Evolutionary conservation across 768 basidiomycete species (phyloP), one percentile per base, ranked within the genome.

Genomic region (Leccinum barrowsii): DNA sequence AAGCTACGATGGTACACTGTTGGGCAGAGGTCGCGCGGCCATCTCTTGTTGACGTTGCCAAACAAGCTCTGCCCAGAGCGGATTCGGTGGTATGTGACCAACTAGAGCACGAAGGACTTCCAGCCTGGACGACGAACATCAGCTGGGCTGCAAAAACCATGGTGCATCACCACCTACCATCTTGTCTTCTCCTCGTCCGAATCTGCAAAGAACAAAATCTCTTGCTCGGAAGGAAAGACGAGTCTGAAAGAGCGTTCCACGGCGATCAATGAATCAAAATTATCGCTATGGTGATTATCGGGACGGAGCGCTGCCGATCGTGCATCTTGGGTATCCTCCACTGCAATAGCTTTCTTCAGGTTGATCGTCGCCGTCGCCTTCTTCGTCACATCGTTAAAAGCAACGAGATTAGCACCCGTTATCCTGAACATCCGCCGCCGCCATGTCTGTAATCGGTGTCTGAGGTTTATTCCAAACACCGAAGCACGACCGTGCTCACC

Each of bases 351-450:
- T 70, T 93, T 89, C 73, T 89, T 89, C 44, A 97, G 77, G 70
- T 94, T 91, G 62, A 96, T 95, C n/a, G 90, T 92, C 4, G 90
- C 85, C 0, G 86, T 94, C 2, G 89, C 86, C 62, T 86, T 90
- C 79, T 92, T 94, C 26, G 94, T 97, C 8, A 96, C 86, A 67
- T 95, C 92, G 67, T 93, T 97, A 75, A 90, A 94, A 1, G 94
- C 92, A 46, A 97, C 80, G 30, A 97, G 77, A 67, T 85, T 93
- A 7, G 90, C 83, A 7, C 94, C 94, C 57, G 92, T 89, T 17
- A 97, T 81, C 34, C 92, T 85, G 52, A 96, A 80, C 61, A 85
- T 87, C 56, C 94, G 84, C 52, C 94, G 82, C 52, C 90, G 85
- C 87, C 86, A 91, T 3, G 87, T 85, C 92, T 93, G 54, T 30